Conservation (phyloP, 768 basidiomycete species). For the Suillus lakei region DNA sequence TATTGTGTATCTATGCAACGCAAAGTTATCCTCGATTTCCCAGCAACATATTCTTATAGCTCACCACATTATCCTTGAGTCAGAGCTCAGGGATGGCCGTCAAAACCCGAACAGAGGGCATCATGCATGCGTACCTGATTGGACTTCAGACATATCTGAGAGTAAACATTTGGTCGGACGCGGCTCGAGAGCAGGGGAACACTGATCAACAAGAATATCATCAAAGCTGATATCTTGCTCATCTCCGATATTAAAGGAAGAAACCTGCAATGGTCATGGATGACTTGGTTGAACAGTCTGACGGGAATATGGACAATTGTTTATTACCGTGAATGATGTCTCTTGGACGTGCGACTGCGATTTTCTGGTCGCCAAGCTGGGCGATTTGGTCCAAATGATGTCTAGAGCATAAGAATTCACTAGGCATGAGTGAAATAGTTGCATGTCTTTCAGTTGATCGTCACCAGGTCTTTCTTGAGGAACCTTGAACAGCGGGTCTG, state of each 20-base stretch:
- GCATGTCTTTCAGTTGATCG: not conserved
- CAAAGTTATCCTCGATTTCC: not conserved
- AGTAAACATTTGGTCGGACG: too few species aligned
- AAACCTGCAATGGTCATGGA: not conserved
- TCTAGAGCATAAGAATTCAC: not conserved
- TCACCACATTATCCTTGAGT: not conserved
- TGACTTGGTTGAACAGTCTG: not conserved
- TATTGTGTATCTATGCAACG: not conserved
- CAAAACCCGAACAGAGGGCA: not conserved
- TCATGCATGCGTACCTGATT: not conserved
- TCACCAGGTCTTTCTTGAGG: conserved; percentile 26
- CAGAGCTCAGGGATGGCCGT: not conserved
- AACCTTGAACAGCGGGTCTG: conserved; percentile 31
- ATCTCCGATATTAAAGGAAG: not conserved
- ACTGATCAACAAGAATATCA: not conserved
- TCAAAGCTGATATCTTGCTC: not conserved
- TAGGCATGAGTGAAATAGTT: not conserved
- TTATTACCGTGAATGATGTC: not conserved
- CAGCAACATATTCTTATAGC: not conserved
- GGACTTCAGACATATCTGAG: not conserved
- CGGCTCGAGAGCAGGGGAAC: not conserved
- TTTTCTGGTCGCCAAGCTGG: conserved; percentile 26
- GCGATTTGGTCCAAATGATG: conserved; percentile 11
- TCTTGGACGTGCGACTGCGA: not conserved
- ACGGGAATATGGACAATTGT: not conserved